These are phyloP conservation scores for Mycena maculata DNA, from an alignment of 768 basidiomycete genomes.

Conservation along the genomic window DNA sequence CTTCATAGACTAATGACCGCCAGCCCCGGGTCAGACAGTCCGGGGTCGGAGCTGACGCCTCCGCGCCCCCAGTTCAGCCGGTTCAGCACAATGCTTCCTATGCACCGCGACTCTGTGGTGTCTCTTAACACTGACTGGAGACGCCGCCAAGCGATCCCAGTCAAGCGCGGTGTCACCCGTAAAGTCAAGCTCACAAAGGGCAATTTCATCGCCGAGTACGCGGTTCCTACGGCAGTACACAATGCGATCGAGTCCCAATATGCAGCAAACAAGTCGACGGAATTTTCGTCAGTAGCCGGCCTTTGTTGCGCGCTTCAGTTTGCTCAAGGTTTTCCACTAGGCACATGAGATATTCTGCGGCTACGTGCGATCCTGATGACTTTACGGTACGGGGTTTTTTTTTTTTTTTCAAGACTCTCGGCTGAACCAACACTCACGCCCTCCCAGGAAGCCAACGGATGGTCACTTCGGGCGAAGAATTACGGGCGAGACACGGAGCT, in stretches of 20 bases:
- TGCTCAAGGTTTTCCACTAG: conserved; percentile 45
- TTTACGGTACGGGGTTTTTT: no score
- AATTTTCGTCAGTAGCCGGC: conserved; percentile 72
- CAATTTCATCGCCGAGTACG: conserved; percentile 78
- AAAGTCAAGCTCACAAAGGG: conserved; percentile 82
- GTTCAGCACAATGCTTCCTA: conserved; percentile 1
- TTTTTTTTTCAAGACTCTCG: conserved; percentile 41
- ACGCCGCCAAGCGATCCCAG: not conserved
- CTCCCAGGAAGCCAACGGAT: conserved; percentile 61
- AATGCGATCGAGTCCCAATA: conserved; percentile 76
- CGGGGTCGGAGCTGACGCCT: not conserved
- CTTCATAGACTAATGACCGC: not conserved
- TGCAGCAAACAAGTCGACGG: conserved; percentile 64
- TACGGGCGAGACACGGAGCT: conserved; percentile 93
- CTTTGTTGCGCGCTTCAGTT: not conserved
- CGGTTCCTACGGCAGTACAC: conserved; percentile 72
- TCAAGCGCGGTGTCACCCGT: conserved; percentile 76
- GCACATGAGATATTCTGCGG: conserved; percentile 94
- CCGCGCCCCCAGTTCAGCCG: conserved; percentile 10
- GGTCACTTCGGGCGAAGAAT: conserved; percentile 83
- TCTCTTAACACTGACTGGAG: conserved; percentile 13
- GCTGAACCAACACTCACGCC: not conserved
- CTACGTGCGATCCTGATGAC: conserved; percentile 92
- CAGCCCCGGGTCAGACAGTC: not conserved
- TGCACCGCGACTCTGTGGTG: conserved; percentile 10